These are phyloP conservation scores for Phytophthora lateralis DNA, from an alignment of 352 stramenopile genomes.

Conservation along the genomic window DNA sequence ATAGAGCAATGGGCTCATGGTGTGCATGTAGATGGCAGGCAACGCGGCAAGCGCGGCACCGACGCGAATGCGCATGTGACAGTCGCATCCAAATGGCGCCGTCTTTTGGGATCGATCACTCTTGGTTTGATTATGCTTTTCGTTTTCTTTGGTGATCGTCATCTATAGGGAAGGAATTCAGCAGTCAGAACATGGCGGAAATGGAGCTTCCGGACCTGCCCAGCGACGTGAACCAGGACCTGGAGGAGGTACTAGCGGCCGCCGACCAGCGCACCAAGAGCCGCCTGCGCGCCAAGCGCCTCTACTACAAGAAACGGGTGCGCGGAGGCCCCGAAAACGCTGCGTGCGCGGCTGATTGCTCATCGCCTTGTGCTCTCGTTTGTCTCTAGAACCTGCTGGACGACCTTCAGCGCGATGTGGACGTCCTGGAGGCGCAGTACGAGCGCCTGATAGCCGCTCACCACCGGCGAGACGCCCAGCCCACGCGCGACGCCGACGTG, in stretches of 20 bases:
- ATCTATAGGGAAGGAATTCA: background rate
- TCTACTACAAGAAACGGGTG: conserved; percentile 83
- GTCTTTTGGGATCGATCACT: conserved; percentile 2
- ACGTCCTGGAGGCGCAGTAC: conserved; percentile 50
- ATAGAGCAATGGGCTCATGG: too few relatives aligned
- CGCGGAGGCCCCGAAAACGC: background rate
- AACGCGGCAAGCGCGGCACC: background rate
- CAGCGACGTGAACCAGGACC: conserved; percentile 9
- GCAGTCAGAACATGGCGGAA: conserved; percentile 17
- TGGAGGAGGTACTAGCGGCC: conserved; percentile 25
- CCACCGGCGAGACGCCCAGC: conserved; percentile 36
- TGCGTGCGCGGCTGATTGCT: conserved; percentile 3
- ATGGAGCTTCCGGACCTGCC: conserved; percentile 27
- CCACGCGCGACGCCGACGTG: conserved; percentile 14
- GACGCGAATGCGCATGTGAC: background rate
- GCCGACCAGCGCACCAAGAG: conserved; percentile 56
- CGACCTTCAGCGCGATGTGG: conserved; percentile 54
- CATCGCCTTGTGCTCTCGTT: conserved; percentile 3
- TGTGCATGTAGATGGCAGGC: too few relatives aligned
- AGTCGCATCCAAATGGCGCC: background rate
- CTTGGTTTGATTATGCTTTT: conserved; percentile 1
- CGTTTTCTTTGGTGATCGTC: background rate
- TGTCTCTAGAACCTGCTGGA: conserved; percentile 57
- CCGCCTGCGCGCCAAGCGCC: conserved; percentile 66
- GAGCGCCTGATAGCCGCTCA: conserved; percentile 40